Evolutionary conservation across 176 grass and related monocot species (phyloP).

Genomic region (Aegilops bicornis): DNA sequence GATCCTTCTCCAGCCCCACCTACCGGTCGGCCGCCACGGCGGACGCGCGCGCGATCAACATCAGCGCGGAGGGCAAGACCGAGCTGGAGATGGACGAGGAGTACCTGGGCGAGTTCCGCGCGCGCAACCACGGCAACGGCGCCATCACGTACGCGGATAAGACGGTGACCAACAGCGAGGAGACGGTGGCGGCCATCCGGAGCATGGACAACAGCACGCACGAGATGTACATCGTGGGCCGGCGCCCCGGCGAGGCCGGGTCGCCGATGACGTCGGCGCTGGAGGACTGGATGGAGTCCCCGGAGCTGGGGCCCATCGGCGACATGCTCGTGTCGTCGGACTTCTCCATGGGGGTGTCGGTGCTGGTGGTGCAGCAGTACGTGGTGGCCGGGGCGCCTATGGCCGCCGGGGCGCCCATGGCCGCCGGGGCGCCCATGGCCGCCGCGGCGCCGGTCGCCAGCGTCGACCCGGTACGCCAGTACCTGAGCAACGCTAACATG

Average conservation of each 20-base stretch:
- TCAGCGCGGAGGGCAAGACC: constrained; percentile 24
- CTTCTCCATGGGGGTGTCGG: constrained; percentile 61
- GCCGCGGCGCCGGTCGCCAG: background rate
- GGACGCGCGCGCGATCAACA: constrained; percentile 43
- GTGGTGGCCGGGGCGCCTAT: constrained; percentile 23
- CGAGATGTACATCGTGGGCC: constrained; percentile 73
- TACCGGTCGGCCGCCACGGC: background rate
- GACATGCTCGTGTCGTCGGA: constrained; percentile 86
- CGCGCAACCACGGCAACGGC: constrained; percentile 39
- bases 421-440: background rate
- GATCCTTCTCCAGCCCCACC: background rate
- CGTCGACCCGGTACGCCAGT: constrained; percentile 40
- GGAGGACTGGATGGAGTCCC: constrained; percentile 76
- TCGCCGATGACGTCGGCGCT: constrained; percentile 56
- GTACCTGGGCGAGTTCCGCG: constrained; percentile 67
- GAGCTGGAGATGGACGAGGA: constrained; percentile 67
- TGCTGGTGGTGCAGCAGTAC: constrained; percentile 83
- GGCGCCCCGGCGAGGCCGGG: constrained; percentile 47
- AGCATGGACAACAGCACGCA: constrained; percentile 51
- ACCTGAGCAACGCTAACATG: constrained; percentile 54
- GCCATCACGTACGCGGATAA: constrained; percentile 45
- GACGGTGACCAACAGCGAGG: constrained; percentile 61
- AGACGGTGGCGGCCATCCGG: constrained; percentile 63
- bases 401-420: background rate
- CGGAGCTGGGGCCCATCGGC: constrained; percentile 83